Evolutionary conservation across 148 eudicot genomes (phyloP).

Genomic region (Heliosperma pusillum): DNA sequence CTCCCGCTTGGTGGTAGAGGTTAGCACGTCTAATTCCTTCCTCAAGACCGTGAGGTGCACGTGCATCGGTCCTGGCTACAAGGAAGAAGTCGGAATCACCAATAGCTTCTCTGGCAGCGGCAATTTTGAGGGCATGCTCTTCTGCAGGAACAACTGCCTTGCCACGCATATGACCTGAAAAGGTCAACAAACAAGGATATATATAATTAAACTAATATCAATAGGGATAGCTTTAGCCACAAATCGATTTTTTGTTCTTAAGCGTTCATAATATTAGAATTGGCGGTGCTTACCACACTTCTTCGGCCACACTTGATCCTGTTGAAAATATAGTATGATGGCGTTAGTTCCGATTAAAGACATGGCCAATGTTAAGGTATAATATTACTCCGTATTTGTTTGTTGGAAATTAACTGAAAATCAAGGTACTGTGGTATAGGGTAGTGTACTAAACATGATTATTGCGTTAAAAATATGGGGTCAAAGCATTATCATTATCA

Average conservation of each 20-base stretch:
- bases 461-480: too few relatives aligned
- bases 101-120: constrained; percentile 39
- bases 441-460: too few relatives aligned
- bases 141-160: constrained; percentile 32
- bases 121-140: constrained; percentile 37
- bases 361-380: too few relatives aligned
- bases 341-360: not conserved
- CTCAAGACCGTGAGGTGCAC: constrained; percentile 32
- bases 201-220: not conserved
- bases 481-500: too few relatives aligned
- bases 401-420: too few relatives aligned
- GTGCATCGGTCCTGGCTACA: constrained; percentile 41
- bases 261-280: not conserved
- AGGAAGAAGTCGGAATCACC: constrained; percentile 39
- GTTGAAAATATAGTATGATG: not conserved
- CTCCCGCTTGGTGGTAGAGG: constrained; percentile 33
- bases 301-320: constrained; percentile 44
- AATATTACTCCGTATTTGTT: too few relatives aligned
- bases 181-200: not conserved
- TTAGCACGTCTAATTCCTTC: constrained; percentile 37
- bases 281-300: constrained; percentile 28
- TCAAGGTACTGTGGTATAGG: too few relatives aligned
- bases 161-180: constrained; percentile 29
- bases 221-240: too few relatives aligned
- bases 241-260: too few relatives aligned